A percentile compares a stretch with the other conserved stretches of the same genome.
Evolutionary conservation across 805 yeast genomes (phyloP).

Genomic region (Zygosaccharomyces gambellarensis): DNA sequence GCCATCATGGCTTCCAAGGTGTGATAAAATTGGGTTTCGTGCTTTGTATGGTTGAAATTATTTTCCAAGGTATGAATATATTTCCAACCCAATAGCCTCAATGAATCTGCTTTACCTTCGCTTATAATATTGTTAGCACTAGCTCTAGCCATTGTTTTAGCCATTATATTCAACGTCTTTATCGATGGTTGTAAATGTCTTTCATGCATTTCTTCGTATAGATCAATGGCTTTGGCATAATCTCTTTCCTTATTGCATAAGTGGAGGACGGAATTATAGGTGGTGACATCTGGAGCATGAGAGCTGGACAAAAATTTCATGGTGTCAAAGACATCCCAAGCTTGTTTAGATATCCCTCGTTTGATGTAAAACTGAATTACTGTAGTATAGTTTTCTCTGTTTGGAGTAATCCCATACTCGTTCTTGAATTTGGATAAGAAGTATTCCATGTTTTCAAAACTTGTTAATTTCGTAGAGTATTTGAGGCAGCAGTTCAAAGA

Average conservation of each 20-base stretch:
- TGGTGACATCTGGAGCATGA: conserved; percentile 60
- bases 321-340: conserved; percentile 70
- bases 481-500: conserved; percentile 27
- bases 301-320: conserved; percentile 71
- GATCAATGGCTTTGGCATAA: conserved; percentile 69
- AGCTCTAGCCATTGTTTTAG: conserved; percentile 26
- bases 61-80: conserved; percentile 62
- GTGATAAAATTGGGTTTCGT: conserved; percentile 8
- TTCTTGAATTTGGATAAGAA: conserved; percentile 25
- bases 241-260: conserved; percentile 58
- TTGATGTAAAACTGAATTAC: conserved; percentile 27
- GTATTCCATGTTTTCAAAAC: conserved; percentile 22
- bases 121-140: conserved; percentile 25
- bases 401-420: conserved; percentile 26
- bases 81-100: conserved; percentile 60
- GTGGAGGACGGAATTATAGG: conserved; percentile 69
- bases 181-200: conserved; percentile 18
- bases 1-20: conserved; percentile 59
- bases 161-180: conserved; percentile 23
- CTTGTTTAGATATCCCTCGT: conserved; percentile 38
- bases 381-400: conserved; percentile 28
- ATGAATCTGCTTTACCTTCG: conserved; percentile 29
- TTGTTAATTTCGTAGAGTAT: conserved; percentile 19
- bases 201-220: conserved; percentile 63
- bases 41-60: conserved; percentile 20